phyloP scores from a whole-genome alignment of 1,139 yeast species.

The Pichia norvegensis region DNA sequence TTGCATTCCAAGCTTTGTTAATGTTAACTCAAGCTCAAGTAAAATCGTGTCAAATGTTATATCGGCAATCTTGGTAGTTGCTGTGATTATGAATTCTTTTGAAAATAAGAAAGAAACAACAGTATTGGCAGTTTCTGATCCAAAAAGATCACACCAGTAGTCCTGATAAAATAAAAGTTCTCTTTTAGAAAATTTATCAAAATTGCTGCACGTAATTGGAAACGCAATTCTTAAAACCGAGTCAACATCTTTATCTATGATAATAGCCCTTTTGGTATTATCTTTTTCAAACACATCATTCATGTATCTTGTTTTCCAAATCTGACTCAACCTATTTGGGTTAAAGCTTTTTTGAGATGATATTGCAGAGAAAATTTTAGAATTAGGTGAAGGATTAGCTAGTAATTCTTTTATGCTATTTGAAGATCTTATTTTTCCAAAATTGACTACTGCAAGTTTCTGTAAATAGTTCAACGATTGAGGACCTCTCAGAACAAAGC shows the following conservation, averaged over 20 bases:
- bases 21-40: slow-evolving; percentile 38
- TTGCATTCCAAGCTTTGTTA: slow-evolving; percentile 37
- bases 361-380: background rate
- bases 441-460: slow-evolving; percentile 40
- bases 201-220: slow-evolving; percentile 12
- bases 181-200: background rate
- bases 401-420: background rate
- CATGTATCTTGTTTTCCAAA: slow-evolving; percentile 18
- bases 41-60: slow-evolving; percentile 28
- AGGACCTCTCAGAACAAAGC: slow-evolving; percentile 54
- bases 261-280: slow-evolving; percentile 12
- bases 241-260: slow-evolving; percentile 15
- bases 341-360: background rate
- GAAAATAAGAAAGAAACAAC: slow-evolving; percentile 29
- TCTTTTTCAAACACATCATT: slow-evolving; percentile 1
- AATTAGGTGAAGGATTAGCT: background rate
- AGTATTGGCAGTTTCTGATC: slow-evolving; percentile 52
- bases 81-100: slow-evolving; percentile 28
- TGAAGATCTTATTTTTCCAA: slow-evolving; percentile 22
- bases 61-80: slow-evolving; percentile 35
- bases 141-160: slow-evolving; percentile 51
- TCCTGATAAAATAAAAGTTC: slow-evolving; percentile 27
- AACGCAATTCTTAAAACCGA: slow-evolving; percentile 20
- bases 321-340: slow-evolving; percentile 7
- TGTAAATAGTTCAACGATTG: slow-evolving; percentile 51